Percentiles rank a stretch among this genome's conserved stretches.
Evolutionary conservation across 805 yeast genomes (phyloP).

Genomic region (Ogataea dorogensis): DNA sequence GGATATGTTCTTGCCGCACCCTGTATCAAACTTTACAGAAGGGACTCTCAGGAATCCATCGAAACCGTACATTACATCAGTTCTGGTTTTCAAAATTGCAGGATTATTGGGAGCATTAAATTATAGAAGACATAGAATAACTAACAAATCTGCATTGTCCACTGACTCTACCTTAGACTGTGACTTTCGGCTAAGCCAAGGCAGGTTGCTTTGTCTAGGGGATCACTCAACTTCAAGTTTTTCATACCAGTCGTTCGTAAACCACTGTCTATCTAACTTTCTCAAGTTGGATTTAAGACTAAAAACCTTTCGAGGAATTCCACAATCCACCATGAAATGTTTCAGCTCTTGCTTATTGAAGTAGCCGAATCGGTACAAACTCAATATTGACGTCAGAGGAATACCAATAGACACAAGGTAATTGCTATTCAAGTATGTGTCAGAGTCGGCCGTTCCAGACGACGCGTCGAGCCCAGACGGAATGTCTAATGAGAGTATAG

Average conservation of each 20-base stretch:
- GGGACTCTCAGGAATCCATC: no score
- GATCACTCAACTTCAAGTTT: constrained; percentile 22
- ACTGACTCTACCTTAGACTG: no score
- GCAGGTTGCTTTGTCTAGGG: constrained; percentile 1
- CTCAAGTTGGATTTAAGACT: constrained; percentile 40
- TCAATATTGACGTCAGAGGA: constrained; percentile 62
- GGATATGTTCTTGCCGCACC: no score
- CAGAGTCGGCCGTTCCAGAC: constrained; percentile 52
- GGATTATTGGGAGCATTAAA: no score
- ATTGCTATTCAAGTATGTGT: constrained; percentile 36
- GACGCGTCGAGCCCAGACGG: constrained; percentile 85
- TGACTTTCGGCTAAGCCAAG: not conserved
- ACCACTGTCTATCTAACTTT: constrained; percentile 44
- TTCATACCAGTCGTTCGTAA: constrained; percentile 24
- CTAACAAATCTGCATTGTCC: no score
- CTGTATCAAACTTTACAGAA: no score
- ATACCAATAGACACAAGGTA: constrained; percentile 71
- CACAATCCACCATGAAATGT: constrained; percentile 68
- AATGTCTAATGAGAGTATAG: constrained; percentile 67
- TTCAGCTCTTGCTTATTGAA: constrained; percentile 46
- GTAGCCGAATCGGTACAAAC: constrained; percentile 57
- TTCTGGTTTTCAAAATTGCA: no score
- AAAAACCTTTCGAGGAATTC: constrained; percentile 61
- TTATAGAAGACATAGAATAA: no score
- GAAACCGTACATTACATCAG: no score